A percentile compares a stretch with the other conserved stretches of the same genome.
Evolutionary conservation across 2,329 filamentous ascomycete species (phyloP).

Genomic region (Fusarium caatingaense): DNA sequence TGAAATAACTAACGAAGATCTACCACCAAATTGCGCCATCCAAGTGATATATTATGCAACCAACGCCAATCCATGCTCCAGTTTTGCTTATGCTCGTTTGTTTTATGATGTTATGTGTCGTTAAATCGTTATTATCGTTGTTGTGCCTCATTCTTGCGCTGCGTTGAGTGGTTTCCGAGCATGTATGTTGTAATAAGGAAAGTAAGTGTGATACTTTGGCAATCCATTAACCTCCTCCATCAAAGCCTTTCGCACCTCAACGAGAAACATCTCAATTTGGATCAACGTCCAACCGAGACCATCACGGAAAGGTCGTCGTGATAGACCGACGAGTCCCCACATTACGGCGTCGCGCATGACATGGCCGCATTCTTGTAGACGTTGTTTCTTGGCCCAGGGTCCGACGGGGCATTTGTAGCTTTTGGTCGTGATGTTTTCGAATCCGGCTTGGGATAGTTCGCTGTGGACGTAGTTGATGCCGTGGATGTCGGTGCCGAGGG

Average conservation of each 20-base stretch:
- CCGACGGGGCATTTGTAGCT: slow-evolving; percentile 62
- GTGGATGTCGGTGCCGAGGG: slow-evolving; percentile 57
- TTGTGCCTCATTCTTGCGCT: background rate
- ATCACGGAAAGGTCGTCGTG: slow-evolving; percentile 53
- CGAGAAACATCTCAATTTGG: slow-evolving; percentile 58
- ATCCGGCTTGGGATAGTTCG: slow-evolving; percentile 56
- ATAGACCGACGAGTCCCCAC: slow-evolving; percentile 55
- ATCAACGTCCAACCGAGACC: slow-evolving; percentile 55
- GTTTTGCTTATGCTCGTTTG: slow-evolving; percentile 4
- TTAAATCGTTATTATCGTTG: slow-evolving; percentile 28
- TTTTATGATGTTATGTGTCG: slow-evolving; percentile 13
- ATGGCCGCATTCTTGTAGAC: slow-evolving; percentile 59
- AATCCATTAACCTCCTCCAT: slow-evolving; percentile 50
- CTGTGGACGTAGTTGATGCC: slow-evolving; percentile 52
- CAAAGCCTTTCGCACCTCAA: slow-evolving; percentile 56
- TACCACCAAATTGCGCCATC: slow-evolving; percentile 14
- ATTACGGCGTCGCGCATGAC: slow-evolving; percentile 58
- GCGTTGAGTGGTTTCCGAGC: slow-evolving; percentile 52
- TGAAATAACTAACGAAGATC: background rate
- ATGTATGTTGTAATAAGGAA: slow-evolving; percentile 55
- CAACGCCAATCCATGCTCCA: slow-evolving; percentile 27
- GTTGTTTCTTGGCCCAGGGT: slow-evolving; percentile 58
- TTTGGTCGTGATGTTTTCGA: slow-evolving; percentile 54
- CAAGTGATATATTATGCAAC: slow-evolving; percentile 11
- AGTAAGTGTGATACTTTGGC: slow-evolving; percentile 54